Percentiles rank a stretch among this genome's conserved stretches.
Conservation (phyloP, 2,329 filamentous ascomycete species). For the Sphaerulina populicola region DNA sequence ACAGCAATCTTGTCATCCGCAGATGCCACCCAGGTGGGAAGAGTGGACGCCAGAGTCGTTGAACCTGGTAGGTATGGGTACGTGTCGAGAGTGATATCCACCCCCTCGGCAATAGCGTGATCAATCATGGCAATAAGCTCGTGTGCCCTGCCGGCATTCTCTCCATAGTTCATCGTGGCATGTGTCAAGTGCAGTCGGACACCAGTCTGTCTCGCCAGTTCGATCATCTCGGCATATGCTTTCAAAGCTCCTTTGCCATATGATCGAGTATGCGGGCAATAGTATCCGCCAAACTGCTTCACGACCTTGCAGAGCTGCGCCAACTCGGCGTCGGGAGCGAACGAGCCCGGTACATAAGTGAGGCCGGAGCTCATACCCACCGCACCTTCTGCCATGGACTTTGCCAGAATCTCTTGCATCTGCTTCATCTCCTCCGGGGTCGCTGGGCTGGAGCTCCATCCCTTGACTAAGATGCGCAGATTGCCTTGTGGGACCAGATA, state of each 20-base stretch:
- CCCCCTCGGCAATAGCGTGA: conserved; percentile 19
- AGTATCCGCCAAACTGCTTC: conserved; percentile 24
- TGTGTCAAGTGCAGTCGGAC: conserved; percentile 27
- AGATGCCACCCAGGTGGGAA: conserved; percentile 24
- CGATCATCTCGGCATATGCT: conserved; percentile 27
- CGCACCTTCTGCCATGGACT: conserved; percentile 22
- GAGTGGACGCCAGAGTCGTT: conserved; percentile 22
- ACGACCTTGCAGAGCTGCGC: conserved; percentile 24
- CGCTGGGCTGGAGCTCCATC: conserved; percentile 22
- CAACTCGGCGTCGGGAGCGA: conserved; percentile 23
- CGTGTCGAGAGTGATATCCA: conserved; percentile 25
- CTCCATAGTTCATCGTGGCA: conserved; percentile 27
- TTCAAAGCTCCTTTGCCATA: conserved; percentile 26
- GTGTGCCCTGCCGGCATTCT: conserved; percentile 25
- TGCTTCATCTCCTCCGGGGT: conserved; percentile 19
- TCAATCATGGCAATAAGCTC: conserved; percentile 27
- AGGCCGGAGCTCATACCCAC: conserved; percentile 26
- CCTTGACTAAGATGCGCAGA: conserved; percentile 25
- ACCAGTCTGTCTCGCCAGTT: conserved; percentile 23
- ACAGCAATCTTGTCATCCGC: conserved; percentile 20
- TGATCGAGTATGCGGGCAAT: conserved; percentile 26
- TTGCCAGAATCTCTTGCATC: conserved; percentile 21
- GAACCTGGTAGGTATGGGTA: conserved; percentile 27
- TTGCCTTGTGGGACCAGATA: conserved; percentile 28
- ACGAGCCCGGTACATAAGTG: conserved; percentile 28